A percentile compares a stretch with the other conserved stretches of the same genome.
These are phyloP conservation scores for Exophiala sp. DNA, from an alignment of 2,329 filamentous ascomycete genomes.

Conservation along the genomic window DNA sequence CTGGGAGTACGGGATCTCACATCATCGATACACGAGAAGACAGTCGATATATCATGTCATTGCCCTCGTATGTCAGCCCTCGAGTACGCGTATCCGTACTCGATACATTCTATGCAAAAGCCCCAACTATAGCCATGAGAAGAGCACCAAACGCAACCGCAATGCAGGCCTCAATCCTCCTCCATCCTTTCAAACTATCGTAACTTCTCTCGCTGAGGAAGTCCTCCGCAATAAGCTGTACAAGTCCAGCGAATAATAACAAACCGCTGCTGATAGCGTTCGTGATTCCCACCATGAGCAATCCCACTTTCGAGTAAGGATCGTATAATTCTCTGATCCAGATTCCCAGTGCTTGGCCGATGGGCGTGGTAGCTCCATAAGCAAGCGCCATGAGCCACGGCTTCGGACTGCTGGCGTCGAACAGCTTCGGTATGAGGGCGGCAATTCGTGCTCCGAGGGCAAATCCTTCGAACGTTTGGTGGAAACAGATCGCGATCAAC, in stretches of 20 bases:
- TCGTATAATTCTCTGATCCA: constrained; percentile 76
- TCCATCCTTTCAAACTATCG: constrained; percentile 53
- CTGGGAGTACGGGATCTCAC: no score
- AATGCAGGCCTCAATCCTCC: constrained; percentile 59
- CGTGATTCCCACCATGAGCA: constrained; percentile 81
- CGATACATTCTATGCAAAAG: constrained; percentile 49
- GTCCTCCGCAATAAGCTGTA: constrained; percentile 81
- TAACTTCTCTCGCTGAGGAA: constrained; percentile 69
- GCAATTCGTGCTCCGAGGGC: constrained; percentile 82
- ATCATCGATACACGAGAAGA: no score
- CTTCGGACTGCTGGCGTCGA: constrained; percentile 67
- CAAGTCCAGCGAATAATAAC: constrained; percentile 75
- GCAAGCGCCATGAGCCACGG: constrained; percentile 69
- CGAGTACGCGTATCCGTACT: no score
- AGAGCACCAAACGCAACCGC: constrained; percentile 59
- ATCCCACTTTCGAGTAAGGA: constrained; percentile 68
- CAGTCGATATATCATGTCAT: no score
- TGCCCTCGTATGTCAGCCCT: no score
- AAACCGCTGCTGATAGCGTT: constrained; percentile 81
- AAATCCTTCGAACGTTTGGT: constrained; percentile 85
- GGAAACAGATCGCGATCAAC: constrained; percentile 75
- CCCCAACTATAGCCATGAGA: constrained; percentile 65
- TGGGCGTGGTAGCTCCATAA: constrained; percentile 69
- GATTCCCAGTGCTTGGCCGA: constrained; percentile 80
- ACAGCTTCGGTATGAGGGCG: constrained; percentile 62